Conservation (phyloP, 2,329 filamentous ascomycete species). For the Colletotrichum navitas region DNA sequence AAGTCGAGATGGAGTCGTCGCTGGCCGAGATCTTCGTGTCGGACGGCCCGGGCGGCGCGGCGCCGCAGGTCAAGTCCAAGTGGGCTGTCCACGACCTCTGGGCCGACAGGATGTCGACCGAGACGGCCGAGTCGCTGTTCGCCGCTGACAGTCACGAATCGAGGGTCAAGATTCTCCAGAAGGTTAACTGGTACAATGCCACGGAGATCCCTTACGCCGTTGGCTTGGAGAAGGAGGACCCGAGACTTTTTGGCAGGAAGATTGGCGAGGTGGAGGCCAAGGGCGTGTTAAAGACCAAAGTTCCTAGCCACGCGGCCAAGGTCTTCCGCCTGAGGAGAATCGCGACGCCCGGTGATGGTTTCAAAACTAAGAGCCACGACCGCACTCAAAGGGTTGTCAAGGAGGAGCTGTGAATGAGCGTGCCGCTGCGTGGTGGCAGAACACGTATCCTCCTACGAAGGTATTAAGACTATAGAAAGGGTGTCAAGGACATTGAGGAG, state of each 20-base stretch:
- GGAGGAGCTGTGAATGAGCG: constrained; percentile 39
- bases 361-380: constrained; percentile 43
- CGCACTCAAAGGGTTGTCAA: constrained; percentile 42
- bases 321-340: constrained; percentile 44
- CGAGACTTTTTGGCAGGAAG: constrained; percentile 44
- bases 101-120: constrained; percentile 43
- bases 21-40: constrained; percentile 45
- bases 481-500: not conserved
- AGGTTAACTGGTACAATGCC: constrained; percentile 43
- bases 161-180: constrained; percentile 25
- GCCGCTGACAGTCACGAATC: constrained; percentile 27
- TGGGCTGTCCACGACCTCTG: constrained; percentile 45
- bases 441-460: not conserved
- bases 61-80: constrained; percentile 41
- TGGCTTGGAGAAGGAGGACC: constrained; percentile 42
- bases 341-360: constrained; percentile 40
- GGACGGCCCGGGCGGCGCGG: constrained; percentile 44
- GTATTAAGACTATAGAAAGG: not conserved
- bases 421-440: not conserved
- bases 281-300: constrained; percentile 36
- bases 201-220: constrained; percentile 42
- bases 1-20: constrained; percentile 37
- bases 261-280: constrained; percentile 41
- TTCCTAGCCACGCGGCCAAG: constrained; percentile 43
- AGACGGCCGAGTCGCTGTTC: constrained; percentile 38